Evolutionary conservation across 1,284 basidiomycete species (phyloP).

Genomic region (Sporisorium sorghi): DNA sequence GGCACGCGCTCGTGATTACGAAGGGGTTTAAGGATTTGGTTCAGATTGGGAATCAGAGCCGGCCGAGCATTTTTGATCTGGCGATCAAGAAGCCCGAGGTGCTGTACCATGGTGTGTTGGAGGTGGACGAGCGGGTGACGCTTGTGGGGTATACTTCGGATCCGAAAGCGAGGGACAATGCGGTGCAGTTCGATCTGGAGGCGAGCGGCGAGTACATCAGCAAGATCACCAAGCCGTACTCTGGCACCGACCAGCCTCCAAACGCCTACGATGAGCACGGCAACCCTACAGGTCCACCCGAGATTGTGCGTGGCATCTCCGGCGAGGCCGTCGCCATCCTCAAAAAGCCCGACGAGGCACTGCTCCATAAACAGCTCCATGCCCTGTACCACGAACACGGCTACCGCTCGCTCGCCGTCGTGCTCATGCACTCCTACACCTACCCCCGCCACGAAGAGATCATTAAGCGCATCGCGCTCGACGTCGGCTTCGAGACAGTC

Average conservation of each 20-base stretch:
- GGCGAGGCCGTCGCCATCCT: slow-evolving; percentile 92
- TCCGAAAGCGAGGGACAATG: slow-evolving; percentile 79
- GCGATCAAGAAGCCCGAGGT: slow-evolving; percentile 76
- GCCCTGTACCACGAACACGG: slow-evolving; percentile 78
- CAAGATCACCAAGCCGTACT: slow-evolving; percentile 45
- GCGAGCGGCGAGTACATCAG: slow-evolving; percentile 15
- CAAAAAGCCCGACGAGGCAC: slow-evolving; percentile 74
- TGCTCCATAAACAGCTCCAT: slow-evolving; percentile 74
- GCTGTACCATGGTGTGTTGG: slow-evolving; percentile 82
- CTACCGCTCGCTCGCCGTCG: slow-evolving; percentile 85
- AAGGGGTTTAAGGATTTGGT: slow-evolving; percentile 91
- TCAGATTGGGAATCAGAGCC: slow-evolving; percentile 90
- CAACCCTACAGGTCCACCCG: slow-evolving; percentile 76
- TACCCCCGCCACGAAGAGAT: slow-evolving; percentile 83
- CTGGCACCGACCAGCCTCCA: slow-evolving; percentile 71
- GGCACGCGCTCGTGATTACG: slow-evolving; percentile 90
- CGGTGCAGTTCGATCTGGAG: slow-evolving; percentile 55
- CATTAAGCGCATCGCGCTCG: slow-evolving; percentile 79
- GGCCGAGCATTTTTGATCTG: slow-evolving; percentile 77
- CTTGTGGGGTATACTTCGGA: slow-evolving; percentile 92
- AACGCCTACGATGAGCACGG: slow-evolving; percentile 79
- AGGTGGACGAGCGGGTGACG: slow-evolving; percentile 94
- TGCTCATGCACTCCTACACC: slow-evolving; percentile 91
- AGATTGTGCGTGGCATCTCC: slow-evolving; percentile 82
- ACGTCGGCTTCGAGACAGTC: slow-evolving; percentile 85